Percentiles rank a stretch among this genome's conserved stretches.
Evolutionary conservation across 2,329 filamentous ascomycete genomes (phyloP).

Genomic region (Botrytis porri): DNA sequence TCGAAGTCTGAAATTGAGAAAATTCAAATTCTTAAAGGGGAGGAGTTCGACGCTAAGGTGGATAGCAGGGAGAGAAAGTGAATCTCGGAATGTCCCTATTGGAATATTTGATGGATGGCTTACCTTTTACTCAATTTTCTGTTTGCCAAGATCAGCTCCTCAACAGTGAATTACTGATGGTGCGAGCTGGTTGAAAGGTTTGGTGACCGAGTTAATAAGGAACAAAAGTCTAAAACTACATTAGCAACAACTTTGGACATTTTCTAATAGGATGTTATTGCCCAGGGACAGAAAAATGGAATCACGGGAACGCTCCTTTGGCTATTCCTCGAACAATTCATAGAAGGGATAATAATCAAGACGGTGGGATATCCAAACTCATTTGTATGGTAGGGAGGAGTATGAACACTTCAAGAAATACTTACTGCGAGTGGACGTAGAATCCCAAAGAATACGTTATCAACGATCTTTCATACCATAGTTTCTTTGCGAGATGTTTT

Average conservation of each 20-base stretch:
- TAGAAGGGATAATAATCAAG: neutral
- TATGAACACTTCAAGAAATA: neutral
- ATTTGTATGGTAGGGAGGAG: neutral
- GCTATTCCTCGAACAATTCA: neutral
- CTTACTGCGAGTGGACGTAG: neutral
- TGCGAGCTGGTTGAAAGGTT: neutral
- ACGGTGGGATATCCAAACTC: neutral
- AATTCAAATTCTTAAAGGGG: neutral
- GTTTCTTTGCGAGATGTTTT: neutral
- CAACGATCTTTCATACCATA: neutral
- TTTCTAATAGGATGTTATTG: neutral
- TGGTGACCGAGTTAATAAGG: neutral
- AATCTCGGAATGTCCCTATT: neutral
- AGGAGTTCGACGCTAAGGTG: neutral
- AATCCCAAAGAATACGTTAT: neutral
- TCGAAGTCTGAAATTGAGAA: neutral
- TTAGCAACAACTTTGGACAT: neutral
- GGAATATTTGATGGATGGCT: neutral
- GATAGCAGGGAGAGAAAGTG: neutral
- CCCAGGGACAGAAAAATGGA: neutral
- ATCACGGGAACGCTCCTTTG: too few relatives aligned
- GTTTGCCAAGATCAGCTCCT: neutral
- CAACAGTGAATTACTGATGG: neutral
- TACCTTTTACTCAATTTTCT: neutral
- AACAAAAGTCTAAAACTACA: neutral